Conservation (phyloP, 768 basidiomycete genomes). For the Tephrocybe sp. region DNA sequence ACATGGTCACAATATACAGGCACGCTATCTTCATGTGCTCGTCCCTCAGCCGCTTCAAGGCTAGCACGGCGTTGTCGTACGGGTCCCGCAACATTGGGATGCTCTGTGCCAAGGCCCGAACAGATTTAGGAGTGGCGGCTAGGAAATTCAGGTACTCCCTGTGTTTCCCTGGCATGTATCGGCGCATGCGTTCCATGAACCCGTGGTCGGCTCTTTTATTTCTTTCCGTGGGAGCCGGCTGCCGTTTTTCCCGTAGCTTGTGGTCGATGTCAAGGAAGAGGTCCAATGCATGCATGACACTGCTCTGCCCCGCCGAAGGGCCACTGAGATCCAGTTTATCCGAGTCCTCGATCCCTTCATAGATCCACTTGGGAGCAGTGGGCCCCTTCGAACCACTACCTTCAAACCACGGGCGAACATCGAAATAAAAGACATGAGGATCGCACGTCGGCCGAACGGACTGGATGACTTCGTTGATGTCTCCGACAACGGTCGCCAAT, state of each 20-base stretch:
- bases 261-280: slow-evolving; percentile 90
- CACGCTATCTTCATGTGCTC: slow-evolving; percentile 88
- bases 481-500: slow-evolving; percentile 68
- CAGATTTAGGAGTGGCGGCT: slow-evolving; percentile 51
- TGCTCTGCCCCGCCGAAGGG: slow-evolving; percentile 93
- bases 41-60: slow-evolving; percentile 84
- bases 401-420: slow-evolving; percentile 90
- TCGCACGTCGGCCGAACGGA: slow-evolving; percentile 72
- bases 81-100: slow-evolving; percentile 64
- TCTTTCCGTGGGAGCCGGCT: slow-evolving; percentile 63
- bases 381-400: slow-evolving; percentile 70
- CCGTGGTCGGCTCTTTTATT: slow-evolving; percentile 68
- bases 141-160: slow-evolving; percentile 80
- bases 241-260: slow-evolving; percentile 68
- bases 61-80: slow-evolving; percentile 77
- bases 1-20: slow-evolving; percentile 86
- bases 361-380: slow-evolving; percentile 61
- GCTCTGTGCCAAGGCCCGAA: slow-evolving; percentile 60
- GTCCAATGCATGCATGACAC: slow-evolving; percentile 84
- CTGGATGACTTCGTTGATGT: slow-evolving; percentile 69
- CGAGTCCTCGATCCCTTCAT: slow-evolving; percentile 68
- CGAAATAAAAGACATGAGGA: slow-evolving; percentile 87
- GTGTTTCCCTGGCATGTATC: slow-evolving; percentile 94
- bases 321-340: slow-evolving; percentile 72
- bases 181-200: slow-evolving; percentile 92